These are phyloP conservation scores for Cordyceps pruinosa DNA, from an alignment of 2,329 filamentous ascomycete species.

Conservation along the genomic window DNA sequence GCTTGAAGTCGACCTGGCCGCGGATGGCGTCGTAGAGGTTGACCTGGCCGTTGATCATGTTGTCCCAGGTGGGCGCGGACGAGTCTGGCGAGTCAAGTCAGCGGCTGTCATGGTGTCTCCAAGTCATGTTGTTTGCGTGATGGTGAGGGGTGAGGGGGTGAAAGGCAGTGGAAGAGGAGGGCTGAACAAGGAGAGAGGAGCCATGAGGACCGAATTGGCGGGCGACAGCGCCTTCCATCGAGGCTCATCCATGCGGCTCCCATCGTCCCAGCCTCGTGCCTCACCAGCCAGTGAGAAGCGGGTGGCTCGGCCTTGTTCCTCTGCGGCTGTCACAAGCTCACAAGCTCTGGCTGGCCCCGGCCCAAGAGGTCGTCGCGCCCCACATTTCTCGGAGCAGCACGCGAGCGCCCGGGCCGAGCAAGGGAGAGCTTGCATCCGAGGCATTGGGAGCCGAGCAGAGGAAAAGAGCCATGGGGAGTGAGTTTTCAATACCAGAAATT, in stretches of 20 bases:
- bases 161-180: too few relatives aligned
- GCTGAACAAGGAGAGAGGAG: not conserved
- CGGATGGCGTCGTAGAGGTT: conserved; percentile 97
- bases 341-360: not conserved
- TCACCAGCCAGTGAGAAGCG: not conserved
- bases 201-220: too few relatives aligned
- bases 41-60: conserved; percentile 97
- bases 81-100: conserved; percentile 56
- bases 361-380: conserved; percentile 4
- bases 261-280: too few relatives aligned
- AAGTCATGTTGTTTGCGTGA: conserved; percentile 13
- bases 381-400: conserved; percentile 6
- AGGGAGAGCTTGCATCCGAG: not conserved
- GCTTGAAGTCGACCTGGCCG: conserved; percentile 91
- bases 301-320: not conserved
- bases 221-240: too few relatives aligned
- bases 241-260: too few relatives aligned
- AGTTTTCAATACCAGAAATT: not conserved
- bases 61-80: conserved; percentile 93
- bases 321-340: conserved; percentile 11
- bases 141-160: not conserved
- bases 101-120: not conserved
- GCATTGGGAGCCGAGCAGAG: not conserved
- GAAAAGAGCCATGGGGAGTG: not conserved
- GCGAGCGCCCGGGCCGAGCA: conserved; percentile 11